Base-by-base conservation (phyloP, 2,329 filamentous ascomycete species). In the Fusarium sp. region DNA sequence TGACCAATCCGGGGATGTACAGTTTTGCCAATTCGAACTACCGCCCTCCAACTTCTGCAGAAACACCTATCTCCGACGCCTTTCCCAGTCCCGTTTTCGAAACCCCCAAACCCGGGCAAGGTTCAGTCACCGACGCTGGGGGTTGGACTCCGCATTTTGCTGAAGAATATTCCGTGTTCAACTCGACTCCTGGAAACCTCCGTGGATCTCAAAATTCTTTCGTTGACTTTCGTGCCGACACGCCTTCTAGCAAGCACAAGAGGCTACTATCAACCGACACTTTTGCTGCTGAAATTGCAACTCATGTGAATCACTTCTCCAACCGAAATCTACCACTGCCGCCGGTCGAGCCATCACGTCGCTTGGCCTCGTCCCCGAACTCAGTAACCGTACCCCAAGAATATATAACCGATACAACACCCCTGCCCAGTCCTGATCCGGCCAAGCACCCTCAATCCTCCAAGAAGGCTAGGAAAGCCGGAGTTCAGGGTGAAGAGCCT, bases 111-210 rank as follows among this genome's bases (percentile, higher is more conserved):
- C 80, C 82, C 62, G 83, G 80, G 73, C 83, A 83, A 70, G 82
- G 82, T 66, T 83, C 81, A 62, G 84, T 86, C 72, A 81, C 86
- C 80, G 84, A 87, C 68, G 79, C 85, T 57, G 82, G 83, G 72
- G 84, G 85, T 73, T 89, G 87, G 86, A 91, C 89, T 47, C 89
- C 89, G 78, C 85, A 85, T 64, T 91, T 90, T 82, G 88, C 89
- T 71, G 88, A 91, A 77, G 89, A 91, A 72, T 91, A 89, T 76
- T 90, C 89, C 70, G 88, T 91, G 76, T 91, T 91, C 83, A 89
- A 90, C 81, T 83, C 86, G n/a, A 90, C 89, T 13, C 89, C 89
- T 20, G 89, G 87, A 52, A 88, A 89, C 76, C 82, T 90, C 60
- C 83, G 83, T 75, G 85, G 83, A 58, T 79, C 82, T 46, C 82